phyloP scores from a whole-genome alignment of 768 basidiomycete species.

The Suillus ampliporus region DNA sequence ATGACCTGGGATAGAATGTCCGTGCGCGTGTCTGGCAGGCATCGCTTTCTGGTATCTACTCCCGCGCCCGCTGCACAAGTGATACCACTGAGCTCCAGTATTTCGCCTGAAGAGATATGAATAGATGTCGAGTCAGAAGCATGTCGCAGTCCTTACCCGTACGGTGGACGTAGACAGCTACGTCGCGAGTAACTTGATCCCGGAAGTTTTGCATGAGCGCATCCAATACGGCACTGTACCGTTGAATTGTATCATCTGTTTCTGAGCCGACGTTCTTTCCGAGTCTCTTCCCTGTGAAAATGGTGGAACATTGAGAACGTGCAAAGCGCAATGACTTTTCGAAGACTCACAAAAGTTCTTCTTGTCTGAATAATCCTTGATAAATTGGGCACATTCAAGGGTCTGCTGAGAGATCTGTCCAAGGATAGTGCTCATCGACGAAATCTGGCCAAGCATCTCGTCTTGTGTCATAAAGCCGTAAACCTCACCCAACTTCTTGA shows the following conservation, averaged over 20 bases:
- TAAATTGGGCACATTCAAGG: slow-evolving; percentile 11
- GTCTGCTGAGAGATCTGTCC: slow-evolving; percentile 8
- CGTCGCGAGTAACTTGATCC: too few species aligned
- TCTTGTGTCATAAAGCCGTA: slow-evolving; percentile 9
- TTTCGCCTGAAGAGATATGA: too few species aligned
- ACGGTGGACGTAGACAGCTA: too few species aligned
- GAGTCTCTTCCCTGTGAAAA: background rate
- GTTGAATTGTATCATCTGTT: background rate
- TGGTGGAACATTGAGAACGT: background rate
- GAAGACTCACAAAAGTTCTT: slow-evolving; percentile 13
- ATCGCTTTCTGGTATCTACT: too few species aligned
- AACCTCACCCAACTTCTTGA: slow-evolving; percentile 3
- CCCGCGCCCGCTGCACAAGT: too few species aligned
- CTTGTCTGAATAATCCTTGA: slow-evolving; percentile 9
- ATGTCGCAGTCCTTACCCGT: too few species aligned
- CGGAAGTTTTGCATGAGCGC: slow-evolving; percentile 1
- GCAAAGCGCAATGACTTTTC: background rate
- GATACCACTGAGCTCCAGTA: too few species aligned
- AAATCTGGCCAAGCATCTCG: background rate
- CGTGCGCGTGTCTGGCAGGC: too few species aligned
- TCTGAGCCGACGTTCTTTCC: background rate
- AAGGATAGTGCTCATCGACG: background rate
- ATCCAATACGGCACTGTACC: background rate
- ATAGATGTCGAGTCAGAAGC: too few species aligned
- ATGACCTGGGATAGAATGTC: too few species aligned